Evolutionary conservation across 768 basidiomycete species (phyloP).

Genomic region (Termitomyces sp.): DNA sequence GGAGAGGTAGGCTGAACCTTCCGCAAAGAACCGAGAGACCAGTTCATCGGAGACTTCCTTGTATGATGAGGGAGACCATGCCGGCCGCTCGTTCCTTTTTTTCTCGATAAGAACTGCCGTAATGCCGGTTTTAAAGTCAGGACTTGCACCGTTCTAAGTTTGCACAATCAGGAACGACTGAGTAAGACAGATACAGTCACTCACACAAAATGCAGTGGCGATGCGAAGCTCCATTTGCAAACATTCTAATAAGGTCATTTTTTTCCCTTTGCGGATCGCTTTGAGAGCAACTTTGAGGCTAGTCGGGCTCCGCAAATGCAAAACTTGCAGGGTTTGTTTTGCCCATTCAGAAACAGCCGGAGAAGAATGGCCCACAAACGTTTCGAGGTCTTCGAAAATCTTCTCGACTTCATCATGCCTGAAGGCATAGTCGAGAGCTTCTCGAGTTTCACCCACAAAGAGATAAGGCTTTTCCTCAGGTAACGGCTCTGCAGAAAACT

Average conservation of each 20-base stretch:
- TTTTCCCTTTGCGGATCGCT: constrained; percentile 69
- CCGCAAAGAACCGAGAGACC: constrained; percentile 61
- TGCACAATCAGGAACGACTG: constrained; percentile 12
- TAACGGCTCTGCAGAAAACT: constrained; percentile 69
- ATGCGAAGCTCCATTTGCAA: constrained; percentile 85
- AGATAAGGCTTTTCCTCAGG: constrained; percentile 46
- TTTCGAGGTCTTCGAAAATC: constrained; percentile 55
- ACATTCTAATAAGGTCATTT: constrained; percentile 53
- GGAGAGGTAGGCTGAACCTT: constrained; percentile 40
- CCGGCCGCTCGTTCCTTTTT: constrained; percentile 37
- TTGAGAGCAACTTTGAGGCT: constrained; percentile 86
- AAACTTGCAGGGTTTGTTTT: constrained; percentile 48
- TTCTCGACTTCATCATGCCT: constrained; percentile 59
- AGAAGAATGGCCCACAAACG: constrained; percentile 33
- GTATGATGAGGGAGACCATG: constrained; percentile 67
- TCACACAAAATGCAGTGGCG: constrained; percentile 84
- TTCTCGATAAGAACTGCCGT: constrained; percentile 52
- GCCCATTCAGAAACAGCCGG: constrained; percentile 68
- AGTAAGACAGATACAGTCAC: constrained; percentile 24
- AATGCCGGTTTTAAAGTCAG: constrained; percentile 84
- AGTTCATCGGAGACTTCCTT: constrained; percentile 56
- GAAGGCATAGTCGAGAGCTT: constrained; percentile 82
- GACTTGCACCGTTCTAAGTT: constrained; percentile 61
- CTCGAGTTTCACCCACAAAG: constrained; percentile 56
- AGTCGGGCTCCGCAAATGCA: constrained; percentile 80